Percentiles rank a stretch among this genome's conserved stretches.
Conservation (phyloP, 495 filamentous ascomycete genomes). For the Antarctomyces pellizariae region DNA sequence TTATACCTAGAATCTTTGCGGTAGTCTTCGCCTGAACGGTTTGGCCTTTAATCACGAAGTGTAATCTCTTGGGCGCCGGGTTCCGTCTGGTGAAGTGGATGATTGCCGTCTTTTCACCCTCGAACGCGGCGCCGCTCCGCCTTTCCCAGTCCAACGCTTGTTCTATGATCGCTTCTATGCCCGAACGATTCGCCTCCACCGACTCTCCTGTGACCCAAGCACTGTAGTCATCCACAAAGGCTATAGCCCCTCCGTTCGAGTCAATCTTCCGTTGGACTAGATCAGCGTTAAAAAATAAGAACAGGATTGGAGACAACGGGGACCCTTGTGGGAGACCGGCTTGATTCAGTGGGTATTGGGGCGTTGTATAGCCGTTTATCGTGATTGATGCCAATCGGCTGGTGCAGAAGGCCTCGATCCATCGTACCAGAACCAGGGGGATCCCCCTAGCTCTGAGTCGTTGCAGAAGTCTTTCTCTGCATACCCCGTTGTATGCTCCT, state of each 20-base stretch:
- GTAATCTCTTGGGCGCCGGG: too few relatives aligned
- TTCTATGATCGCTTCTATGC: slow-evolving; percentile 4
- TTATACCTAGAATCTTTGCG: slow-evolving; percentile 10
- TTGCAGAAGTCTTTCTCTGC: slow-evolving; percentile 11
- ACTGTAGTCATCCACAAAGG: slow-evolving; percentile 12
- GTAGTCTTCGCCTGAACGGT: slow-evolving; percentile 4
- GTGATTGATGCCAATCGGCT: slow-evolving; percentile 6
- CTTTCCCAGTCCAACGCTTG: slow-evolving; percentile 6
- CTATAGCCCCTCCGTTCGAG: slow-evolving; percentile 6
- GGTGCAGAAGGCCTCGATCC: slow-evolving; percentile 13
- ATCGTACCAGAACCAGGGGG: slow-evolving; percentile 11
- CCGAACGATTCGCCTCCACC: slow-evolving; percentile 5
- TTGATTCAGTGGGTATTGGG: slow-evolving; percentile 3
- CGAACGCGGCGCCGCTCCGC: slow-evolving; percentile 8
- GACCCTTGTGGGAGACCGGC: slow-evolving; percentile 11
- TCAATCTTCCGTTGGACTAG: slow-evolving; percentile 5
- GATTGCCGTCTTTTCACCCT: slow-evolving; percentile 5
- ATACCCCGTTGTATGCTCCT: slow-evolving; percentile 18
- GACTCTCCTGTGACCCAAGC: slow-evolving; percentile 9
- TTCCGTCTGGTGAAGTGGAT: slow-evolving; percentile 9
- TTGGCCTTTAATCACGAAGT: slow-evolving; percentile 8
- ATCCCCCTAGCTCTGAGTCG: slow-evolving; percentile 13
- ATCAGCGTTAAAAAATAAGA: slow-evolving; percentile 13
- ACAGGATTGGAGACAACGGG: slow-evolving; percentile 9
- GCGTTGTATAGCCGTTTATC: slow-evolving; percentile 6